Evolutionary conservation across 192 early-diverging fungal species (phyloP).

Genomic region (Kickxella alabastrina): DNA sequence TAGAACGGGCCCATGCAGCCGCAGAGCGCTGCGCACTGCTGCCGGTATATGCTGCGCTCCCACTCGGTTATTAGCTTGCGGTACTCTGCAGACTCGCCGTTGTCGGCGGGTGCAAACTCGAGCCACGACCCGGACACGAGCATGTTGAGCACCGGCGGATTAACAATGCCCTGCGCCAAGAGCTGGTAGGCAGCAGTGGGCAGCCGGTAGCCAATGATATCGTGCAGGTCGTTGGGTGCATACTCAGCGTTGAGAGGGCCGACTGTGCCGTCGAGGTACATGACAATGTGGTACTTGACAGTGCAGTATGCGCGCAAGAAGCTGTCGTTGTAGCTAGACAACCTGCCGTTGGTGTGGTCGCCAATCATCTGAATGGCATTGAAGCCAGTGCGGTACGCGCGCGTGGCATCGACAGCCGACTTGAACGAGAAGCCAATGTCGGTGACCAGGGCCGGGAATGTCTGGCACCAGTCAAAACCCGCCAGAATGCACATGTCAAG

Average conservation of each 20-base stretch:
- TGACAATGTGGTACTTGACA: constrained; percentile 67
- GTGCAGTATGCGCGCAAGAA: constrained; percentile 70
- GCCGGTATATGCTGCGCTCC: constrained; percentile 54
- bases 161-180: constrained; percentile 61
- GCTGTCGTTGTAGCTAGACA: constrained; percentile 64
- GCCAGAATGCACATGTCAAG: constrained; percentile 78
- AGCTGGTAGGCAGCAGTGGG: constrained; percentile 69
- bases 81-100: constrained; percentile 78
- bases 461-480: constrained; percentile 70
- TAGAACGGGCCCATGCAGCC: constrained; percentile 63
- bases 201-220: constrained; percentile 74
- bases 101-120: constrained; percentile 71
- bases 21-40: constrained; percentile 56
- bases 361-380: constrained; percentile 64
- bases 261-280: constrained; percentile 66
- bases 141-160: constrained; percentile 62
- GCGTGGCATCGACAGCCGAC: constrained; percentile 61
- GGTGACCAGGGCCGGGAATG: constrained; percentile 63
- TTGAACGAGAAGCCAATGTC: constrained; percentile 64
- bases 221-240: constrained; percentile 76
- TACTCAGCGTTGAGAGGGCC: constrained; percentile 57
- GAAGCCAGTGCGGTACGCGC: constrained; percentile 68
- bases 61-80: constrained; percentile 59
- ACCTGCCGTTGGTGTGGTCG: constrained; percentile 54
- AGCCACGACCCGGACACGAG: constrained; percentile 62